These are phyloP conservation scores for Flaveria trinervia DNA, from an alignment of 129 eudicot species.

Conservation along the genomic window DNA sequence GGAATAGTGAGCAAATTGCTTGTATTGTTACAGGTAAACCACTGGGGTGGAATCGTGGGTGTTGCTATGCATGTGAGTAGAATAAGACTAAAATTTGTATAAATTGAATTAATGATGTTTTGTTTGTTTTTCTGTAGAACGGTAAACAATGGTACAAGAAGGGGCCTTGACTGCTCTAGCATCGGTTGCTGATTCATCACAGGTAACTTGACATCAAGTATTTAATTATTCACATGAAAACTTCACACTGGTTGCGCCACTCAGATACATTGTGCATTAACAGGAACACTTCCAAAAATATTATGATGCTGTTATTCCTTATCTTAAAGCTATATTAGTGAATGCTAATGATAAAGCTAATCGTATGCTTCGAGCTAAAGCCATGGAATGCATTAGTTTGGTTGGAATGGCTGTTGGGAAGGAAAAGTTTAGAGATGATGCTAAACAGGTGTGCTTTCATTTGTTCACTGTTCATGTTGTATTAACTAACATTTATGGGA, in stretches of 20 bases:
- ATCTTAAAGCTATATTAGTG: slow-evolving; percentile 72
- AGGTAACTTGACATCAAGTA: slow-evolving; percentile 42
- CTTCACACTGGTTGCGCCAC: neutral
- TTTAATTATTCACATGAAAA: neutral
- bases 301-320: slow-evolving; percentile 91
- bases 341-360: slow-evolving; percentile 86
- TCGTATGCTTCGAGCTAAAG: slow-evolving; percentile 96
- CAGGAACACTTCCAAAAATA: slow-evolving; percentile 93
- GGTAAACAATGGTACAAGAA: slow-evolving; percentile 95
- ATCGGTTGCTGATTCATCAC: slow-evolving; percentile 95
- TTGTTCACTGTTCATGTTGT: neutral
- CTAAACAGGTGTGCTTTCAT: slow-evolving; percentile 60
- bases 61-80: neutral
- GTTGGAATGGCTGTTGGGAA: slow-evolving; percentile 98
- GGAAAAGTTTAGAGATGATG: slow-evolving; percentile 85
- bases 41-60: neutral
- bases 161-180: slow-evolving; percentile 92
- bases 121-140: slow-evolving; percentile 45
- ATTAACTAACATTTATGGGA: neutral
- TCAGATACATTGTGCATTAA: slow-evolving; percentile 25
- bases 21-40: slow-evolving; percentile 69
- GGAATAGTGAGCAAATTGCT: slow-evolving; percentile 88
- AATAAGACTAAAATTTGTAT: neutral
- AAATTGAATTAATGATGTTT: neutral
- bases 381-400: slow-evolving; percentile 94